These are phyloP conservation scores for Solanum medicagineum DNA, from an alignment of 257 asterid genomes.

Conservation along the genomic window DNA sequence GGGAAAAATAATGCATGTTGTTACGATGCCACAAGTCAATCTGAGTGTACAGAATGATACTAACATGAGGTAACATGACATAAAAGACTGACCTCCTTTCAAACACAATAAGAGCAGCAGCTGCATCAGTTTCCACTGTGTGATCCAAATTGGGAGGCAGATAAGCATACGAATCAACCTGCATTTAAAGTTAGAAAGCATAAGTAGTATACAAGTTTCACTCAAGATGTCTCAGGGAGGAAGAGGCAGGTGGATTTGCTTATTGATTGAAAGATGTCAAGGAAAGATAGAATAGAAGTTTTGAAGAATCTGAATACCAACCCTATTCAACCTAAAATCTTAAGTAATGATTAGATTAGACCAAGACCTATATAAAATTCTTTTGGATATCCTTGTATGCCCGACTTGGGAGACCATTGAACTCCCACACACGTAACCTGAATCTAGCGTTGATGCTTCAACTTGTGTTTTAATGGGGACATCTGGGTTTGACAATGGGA, in stretches of 20 bases:
- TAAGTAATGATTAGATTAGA: neutral
- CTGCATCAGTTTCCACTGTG: conserved; percentile 38
- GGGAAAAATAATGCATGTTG: neutral
- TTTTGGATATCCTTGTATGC: neutral
- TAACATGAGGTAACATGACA: neutral
- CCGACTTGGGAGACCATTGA: neutral
- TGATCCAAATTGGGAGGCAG: conserved; percentile 72
- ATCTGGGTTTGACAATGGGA: neutral
- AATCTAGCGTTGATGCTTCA: neutral
- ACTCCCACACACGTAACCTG: neutral
- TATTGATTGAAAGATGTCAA: neutral
- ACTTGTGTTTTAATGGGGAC: neutral
- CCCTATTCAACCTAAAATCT: neutral
- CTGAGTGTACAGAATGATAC: neutral
- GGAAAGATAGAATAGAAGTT: neutral
- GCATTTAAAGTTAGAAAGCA: conserved; percentile 7
- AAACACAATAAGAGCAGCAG: conserved; percentile 57
- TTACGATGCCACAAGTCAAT: neutral
- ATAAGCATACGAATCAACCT: conserved; percentile 94
- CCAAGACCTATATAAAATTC: neutral
- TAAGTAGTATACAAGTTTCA: neutral
- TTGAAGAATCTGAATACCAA: neutral
- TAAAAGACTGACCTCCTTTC: conserved; percentile 69
- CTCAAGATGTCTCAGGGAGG: neutral
- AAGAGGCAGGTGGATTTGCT: neutral